Evolutionary conservation across 1,284 basidiomycete genomes (phyloP), one percentile per base, ranked within the genome.

Genomic region (Sanghuangporus sanghuang): DNA sequence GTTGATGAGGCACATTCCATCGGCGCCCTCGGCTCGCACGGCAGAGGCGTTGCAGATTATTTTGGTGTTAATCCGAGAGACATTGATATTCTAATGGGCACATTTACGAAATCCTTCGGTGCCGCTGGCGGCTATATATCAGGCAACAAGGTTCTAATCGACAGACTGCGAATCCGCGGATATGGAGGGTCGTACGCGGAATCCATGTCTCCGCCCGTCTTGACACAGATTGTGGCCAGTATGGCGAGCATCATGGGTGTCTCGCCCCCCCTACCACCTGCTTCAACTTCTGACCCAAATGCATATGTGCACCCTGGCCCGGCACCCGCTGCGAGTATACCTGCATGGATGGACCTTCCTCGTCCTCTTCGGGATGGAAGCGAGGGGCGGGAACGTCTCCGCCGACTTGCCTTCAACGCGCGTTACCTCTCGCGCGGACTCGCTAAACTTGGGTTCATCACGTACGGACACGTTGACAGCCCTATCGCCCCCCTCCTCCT

Each of bases 101-200:
- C 96, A 0, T 97, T 99, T 74, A 99, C 96, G 44, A 99, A 99
- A 77, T 98, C 96, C 0, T 99, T 99, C 72, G 97, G 96, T 64
- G 96, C 96, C 1, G 92, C 96, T 0, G 96, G 96, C 61, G 96
- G 96, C 14, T 98, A 99, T 78, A 89, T 99, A 69, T 85, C 95
- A 3, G 96, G 93, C 6, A 85, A 78, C 70, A 95, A 94, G 73
- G 74, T 78, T 6, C 78, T 97, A 62, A 89, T 98, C 70, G 89
- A 95, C 71, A 81, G 87, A 14, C 83, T 99, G 3, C 90, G 95
- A 23, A 71, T 95, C 32, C 82, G 86, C 61, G 95, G 93, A 7
- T 91, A 98, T 74, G 86, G 93, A 1, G 90, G 93, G 59, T 78
- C 88, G 12, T 98, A 98, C 72, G 92, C 93, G 9, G 96, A 99